Conservation (phyloP, 2,329 filamentous ascomycete species). For the Neodidymelliopsis sp. region DNA sequence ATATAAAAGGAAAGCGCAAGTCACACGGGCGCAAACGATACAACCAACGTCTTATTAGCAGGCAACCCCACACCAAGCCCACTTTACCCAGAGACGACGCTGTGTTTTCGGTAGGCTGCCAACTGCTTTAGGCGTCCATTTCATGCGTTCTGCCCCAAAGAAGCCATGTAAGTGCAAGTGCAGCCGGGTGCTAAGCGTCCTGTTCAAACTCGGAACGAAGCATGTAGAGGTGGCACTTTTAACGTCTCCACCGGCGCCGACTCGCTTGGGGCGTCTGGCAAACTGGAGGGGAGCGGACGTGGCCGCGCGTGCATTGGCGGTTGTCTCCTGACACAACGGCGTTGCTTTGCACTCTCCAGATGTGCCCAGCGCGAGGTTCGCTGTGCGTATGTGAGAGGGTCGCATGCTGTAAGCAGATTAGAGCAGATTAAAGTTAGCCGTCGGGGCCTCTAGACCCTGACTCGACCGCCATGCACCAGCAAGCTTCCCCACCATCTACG, state of each 20-base stretch:
- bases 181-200: conserved; percentile 28
- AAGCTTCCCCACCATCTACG: conserved; percentile 12
- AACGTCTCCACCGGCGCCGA: conserved; percentile 10
- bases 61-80: conserved; percentile 5
- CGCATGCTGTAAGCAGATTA: conserved; percentile 8
- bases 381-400: background rate
- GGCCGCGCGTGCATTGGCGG: conserved; percentile 25
- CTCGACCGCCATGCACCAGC: conserved; percentile 2
- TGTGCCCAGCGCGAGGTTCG: background rate
- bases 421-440: conserved; percentile 5
- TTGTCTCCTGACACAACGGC: conserved; percentile 28
- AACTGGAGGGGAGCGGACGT: conserved; percentile 22
- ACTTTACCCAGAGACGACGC: conserved; percentile 5
- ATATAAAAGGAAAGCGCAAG: conserved; percentile 17
- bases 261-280: conserved; percentile 5
- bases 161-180: conserved; percentile 29
- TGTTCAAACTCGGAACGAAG: conserved; percentile 29
- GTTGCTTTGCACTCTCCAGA: background rate
- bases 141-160: conserved; percentile 26
- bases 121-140: conserved; percentile 25
- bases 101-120: conserved; percentile 12
- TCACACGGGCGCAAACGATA: conserved; percentile 11
- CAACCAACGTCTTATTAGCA: conserved; percentile 9
- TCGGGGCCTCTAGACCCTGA: background rate
- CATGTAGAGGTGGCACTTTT: conserved; percentile 12